Conservation (phyloP, 257 asterid genomes). For the Verbena officinalis region DNA sequence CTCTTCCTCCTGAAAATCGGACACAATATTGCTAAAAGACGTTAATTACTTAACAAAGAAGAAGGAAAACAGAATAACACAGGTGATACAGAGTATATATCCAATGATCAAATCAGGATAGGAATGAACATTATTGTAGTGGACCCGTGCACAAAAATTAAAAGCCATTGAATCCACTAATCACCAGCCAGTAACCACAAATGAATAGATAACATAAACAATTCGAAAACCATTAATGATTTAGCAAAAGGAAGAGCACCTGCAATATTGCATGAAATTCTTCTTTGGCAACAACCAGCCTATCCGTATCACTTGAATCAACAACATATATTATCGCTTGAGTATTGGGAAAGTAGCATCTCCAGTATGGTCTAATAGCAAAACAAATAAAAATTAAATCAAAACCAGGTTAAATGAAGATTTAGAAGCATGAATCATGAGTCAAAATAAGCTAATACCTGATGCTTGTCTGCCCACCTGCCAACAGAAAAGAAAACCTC, state of each 20-base stretch:
- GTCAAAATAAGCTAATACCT: slow-evolving; percentile 47
- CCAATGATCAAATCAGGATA: neutral
- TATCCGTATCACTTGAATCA: slow-evolving; percentile 97
- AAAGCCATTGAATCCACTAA: neutral
- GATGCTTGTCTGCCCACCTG: slow-evolving; percentile 98
- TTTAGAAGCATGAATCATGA: neutral
- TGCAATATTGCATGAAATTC: slow-evolving; percentile 94
- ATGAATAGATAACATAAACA: too few relatives aligned
- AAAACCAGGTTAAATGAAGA: slow-evolving; percentile 11
- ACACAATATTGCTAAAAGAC: slow-evolving; percentile 14
- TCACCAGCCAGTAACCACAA: neutral
- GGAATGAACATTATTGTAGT: too few relatives aligned
- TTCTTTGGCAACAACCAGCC: slow-evolving; percentile 91
- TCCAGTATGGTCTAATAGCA: slow-evolving; percentile 84
- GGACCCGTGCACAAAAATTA: neutral
- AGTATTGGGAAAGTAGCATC: slow-evolving; percentile 96
- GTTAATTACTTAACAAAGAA: neutral
- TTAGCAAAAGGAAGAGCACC: slow-evolving; percentile 53
- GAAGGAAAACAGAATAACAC: slow-evolving; percentile 6
- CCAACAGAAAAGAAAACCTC: slow-evolving; percentile 31
- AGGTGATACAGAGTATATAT: neutral
- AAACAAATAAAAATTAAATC: too few relatives aligned
- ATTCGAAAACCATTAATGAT: too few relatives aligned
- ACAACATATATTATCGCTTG: slow-evolving; percentile 98
- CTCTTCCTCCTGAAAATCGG: slow-evolving; percentile 50